phyloP scores from a whole-genome alignment of 2,329 filamentous ascomycete genomes.

The Cercospora nicotianae region DNA sequence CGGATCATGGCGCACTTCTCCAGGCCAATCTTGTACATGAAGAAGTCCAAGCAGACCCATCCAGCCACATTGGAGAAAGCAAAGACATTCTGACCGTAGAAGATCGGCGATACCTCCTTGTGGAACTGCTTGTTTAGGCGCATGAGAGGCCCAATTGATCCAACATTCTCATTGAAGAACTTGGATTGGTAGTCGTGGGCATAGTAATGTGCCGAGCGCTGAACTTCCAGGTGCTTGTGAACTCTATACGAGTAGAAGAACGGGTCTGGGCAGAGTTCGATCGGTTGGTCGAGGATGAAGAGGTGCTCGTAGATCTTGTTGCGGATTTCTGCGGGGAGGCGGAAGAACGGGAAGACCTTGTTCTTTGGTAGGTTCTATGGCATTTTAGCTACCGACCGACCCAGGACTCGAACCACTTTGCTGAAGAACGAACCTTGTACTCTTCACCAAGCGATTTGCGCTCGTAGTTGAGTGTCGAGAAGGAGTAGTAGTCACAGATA shows the following conservation, averaged over 20 bases:
- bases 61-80: neutral
- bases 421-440: neutral
- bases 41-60: neutral
- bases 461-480: neutral
- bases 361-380: neutral
- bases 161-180: neutral
- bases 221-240: neutral
- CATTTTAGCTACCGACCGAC: neutral
- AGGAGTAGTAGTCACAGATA: neutral
- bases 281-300: neutral
- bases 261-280: conserved; percentile 11
- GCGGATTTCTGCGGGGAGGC: conserved; percentile 9
- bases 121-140: neutral
- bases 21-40: neutral
- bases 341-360: conserved; percentile 10
- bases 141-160: neutral
- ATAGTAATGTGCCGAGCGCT: neutral
- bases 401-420: neutral
- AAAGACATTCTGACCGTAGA: neutral
- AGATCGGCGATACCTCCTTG: neutral
- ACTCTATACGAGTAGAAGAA: neutral
- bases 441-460: neutral
- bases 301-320: conserved; percentile 10
- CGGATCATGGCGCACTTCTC: neutral
- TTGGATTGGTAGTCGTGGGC: neutral